Evolutionary conservation across 352 stramenopile species (phyloP), one percentile per base, ranked within the genome.

Genomic region (Peronosclerospora sorghi): DNA sequence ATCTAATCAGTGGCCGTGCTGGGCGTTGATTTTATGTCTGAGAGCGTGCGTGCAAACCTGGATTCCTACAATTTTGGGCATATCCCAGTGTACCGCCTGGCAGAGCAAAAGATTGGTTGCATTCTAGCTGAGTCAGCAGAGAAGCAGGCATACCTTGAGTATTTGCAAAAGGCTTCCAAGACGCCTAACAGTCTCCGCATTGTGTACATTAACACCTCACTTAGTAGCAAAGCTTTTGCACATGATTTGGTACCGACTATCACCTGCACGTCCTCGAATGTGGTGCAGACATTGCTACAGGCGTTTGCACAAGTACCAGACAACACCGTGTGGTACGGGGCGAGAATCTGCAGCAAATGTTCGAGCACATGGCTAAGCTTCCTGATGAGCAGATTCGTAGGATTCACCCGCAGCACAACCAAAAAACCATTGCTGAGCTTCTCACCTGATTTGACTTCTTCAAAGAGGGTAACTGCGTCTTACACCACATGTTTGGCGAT

Each of bases 401-500:
- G 45, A 87, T 95, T 53, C 82, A 95, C 65, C 81, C 83, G 4
- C 54, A 65, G 28, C 82, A 94, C 70, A 86, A 86, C 55, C 73
- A 62, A 30, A 72, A 83, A 58, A 86, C 73, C 1, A 84, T 98
- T 21, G 51, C 65, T 21, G 27, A 77, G 21, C 53, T 97, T 19
- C 68, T 93, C 15, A 76, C 80, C 20, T 86, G 81, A 37, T 96
- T 98, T 30, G 57, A 95, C 40, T 96, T 97, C 38, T 98, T 97
- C 35, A 96, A 96, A 46, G 73, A 90, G 62, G 95, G 95, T 17
- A 98, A 98, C 66, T 98, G 95, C 54, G 78, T 98, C 18, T 92
- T 98, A 28, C 95, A 98, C 77, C 95, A 98, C 73, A 98, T 98
- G 93, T 98, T 98, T 64, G 93, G 93, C 28, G 68, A 93, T 49